Percentiles rank a stretch among this genome's conserved stretches.
These are phyloP conservation scores for Ogataea nonfermentans DNA, from an alignment of 805 yeast species.

Conservation along the genomic window DNA sequence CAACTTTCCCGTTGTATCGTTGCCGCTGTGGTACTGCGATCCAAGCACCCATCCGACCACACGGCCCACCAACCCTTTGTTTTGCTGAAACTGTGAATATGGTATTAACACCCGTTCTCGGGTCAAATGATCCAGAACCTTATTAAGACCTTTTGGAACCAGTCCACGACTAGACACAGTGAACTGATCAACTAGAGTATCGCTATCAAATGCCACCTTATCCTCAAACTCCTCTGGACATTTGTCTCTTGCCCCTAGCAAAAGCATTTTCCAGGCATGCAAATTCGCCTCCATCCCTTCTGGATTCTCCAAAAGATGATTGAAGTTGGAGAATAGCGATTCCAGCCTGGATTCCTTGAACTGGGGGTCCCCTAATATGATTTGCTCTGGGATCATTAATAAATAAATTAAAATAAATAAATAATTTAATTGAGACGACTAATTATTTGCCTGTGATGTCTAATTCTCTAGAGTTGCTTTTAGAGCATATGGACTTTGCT, in stretches of 20 bases:
- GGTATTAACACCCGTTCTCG: conserved; percentile 25
- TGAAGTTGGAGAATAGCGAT: conserved; percentile 50
- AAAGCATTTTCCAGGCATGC: conserved; percentile 42
- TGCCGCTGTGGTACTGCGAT: conserved; percentile 8
- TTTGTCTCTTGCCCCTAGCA: conserved; percentile 28
- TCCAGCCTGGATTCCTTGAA: conserved; percentile 41
- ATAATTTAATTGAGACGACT: not conserved
- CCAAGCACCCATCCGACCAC: conserved; percentile 11
- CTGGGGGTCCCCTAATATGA: conserved; percentile 26
- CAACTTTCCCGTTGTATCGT: conserved; percentile 20
- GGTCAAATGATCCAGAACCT: conserved; percentile 25
- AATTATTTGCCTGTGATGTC: not conserved
- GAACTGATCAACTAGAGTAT: conserved; percentile 15
- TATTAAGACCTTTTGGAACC: conserved; percentile 27
- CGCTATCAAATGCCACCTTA: conserved; percentile 23
- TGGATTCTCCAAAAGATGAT: conserved; percentile 42
- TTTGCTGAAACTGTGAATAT: conserved; percentile 16
- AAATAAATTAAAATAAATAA: conserved; percentile 1
- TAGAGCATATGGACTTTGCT: conserved; percentile 6
- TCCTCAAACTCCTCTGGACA: conserved; percentile 28
- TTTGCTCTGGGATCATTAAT: conserved; percentile 7
- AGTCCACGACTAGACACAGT: conserved; percentile 16
- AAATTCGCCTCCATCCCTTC: conserved; percentile 53
- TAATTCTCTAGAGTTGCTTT: conserved; percentile 1
- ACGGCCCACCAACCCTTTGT: conserved; percentile 15